Evolutionary conservation across 257 asterid species (phyloP).

Genomic region (Echites panduratus): DNA sequence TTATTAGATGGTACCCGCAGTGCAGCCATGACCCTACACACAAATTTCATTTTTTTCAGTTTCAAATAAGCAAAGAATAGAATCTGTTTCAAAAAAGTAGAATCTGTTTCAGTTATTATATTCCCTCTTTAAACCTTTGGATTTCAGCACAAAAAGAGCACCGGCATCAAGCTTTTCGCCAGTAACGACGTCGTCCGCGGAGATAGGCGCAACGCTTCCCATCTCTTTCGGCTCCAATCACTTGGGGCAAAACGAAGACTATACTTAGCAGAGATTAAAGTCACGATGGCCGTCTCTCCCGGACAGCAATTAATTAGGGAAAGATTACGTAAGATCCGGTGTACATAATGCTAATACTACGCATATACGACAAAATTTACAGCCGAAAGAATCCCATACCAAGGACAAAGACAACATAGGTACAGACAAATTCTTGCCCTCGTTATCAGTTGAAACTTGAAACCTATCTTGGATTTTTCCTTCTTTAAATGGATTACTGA

Average conservation of each 20-base stretch:
- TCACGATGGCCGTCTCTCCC: background rate
- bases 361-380: no score
- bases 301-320: background rate
- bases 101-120: background rate
- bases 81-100: background rate
- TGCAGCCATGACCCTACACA: slow-evolving; percentile 62
- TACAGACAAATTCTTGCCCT: background rate
- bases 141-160: slow-evolving; percentile 55
- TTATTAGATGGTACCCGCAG: slow-evolving; percentile 65
- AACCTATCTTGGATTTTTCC: background rate
- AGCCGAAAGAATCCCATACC: no score
- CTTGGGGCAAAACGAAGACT: background rate
- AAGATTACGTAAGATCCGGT: background rate
- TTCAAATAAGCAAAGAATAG: background rate
- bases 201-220: slow-evolving; percentile 24
- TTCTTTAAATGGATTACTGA: no score
- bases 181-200: slow-evolving; percentile 4
- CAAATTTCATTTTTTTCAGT: background rate
- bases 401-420: background rate
- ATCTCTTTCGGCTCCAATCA: slow-evolving; percentile 4
- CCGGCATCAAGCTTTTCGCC: slow-evolving; percentile 45
- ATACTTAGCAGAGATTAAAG: background rate
- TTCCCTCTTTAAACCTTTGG: slow-evolving; percentile 34
- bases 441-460: background rate
- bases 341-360: no score